Evolutionary conservation across 2,329 filamentous ascomycete genomes (phyloP), one percentile per base, ranked within the genome.

Genomic region (Sphaerulina vaccinii): DNA sequence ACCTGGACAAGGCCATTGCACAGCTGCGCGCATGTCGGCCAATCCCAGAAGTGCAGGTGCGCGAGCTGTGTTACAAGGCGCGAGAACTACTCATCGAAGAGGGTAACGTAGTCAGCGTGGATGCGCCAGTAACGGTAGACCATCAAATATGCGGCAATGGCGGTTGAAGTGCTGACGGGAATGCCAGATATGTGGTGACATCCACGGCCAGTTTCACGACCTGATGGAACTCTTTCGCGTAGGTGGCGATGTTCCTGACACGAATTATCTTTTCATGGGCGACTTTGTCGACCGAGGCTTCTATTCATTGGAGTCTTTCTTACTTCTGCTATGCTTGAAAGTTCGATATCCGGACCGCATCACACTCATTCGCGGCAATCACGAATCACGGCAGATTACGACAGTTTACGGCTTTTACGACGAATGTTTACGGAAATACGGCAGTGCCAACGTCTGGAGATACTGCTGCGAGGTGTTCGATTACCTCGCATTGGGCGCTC

Each of bases 181-280:
- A 27, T 46, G 18, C 15, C 53, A 88, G 84, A 95, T 96, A 80
- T 96, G 92, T 68, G 92, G 92, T 64, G 92, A 96, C 68, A 96
- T 97, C 52, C 92, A 97, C 68, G 93, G 93, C 55, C 93, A 99
- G 73, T 99, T 99, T 75, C 97, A 92, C 73, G 93, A 99, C 71
- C 83, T 99, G 74, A 93, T 99, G 62, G 93, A 99, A 78, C 97
- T 99, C 62, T 99, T 99, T 75, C 90, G 90, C 72, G 97, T 99
- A 65, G 93, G 93, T 55, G 93, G 93, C 52, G 95, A 88, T 73
- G 96, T 92, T 72, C 93, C 93, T 16, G 90, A 99, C 71, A 99
- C 93, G 41, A 99, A 99, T 70, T 99, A 99, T 71, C 80, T 99
- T 41, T 99, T 99, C 70, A 83, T 99, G 56, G 92, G 92, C 69